These are phyloP conservation scores for Candida chauliodis DNA, from an alignment of 805 yeast genomes.

Conservation along the genomic window DNA sequence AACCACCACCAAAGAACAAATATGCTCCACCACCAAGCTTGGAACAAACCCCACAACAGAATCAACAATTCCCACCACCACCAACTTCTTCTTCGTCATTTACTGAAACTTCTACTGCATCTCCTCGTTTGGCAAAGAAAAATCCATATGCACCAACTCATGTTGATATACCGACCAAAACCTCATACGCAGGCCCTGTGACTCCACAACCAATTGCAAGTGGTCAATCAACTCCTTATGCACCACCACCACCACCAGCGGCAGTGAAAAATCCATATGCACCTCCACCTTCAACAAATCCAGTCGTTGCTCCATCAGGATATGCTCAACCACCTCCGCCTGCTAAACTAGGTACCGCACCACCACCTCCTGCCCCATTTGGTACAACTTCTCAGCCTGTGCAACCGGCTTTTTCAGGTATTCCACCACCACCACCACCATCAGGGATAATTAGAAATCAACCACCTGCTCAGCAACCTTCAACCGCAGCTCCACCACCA, in stretches of 20 bases:
- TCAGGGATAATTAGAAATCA: conserved; percentile 3
- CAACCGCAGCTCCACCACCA: conserved; percentile 22
- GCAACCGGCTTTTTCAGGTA: conserved; percentile 17
- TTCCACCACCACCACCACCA: conserved; percentile 18
- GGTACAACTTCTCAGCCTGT: conserved; percentile 15
- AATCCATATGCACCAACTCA: conserved; percentile 14
- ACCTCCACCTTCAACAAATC: conserved; percentile 15
- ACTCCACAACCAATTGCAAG: background rate
- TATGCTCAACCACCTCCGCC: conserved; percentile 11
- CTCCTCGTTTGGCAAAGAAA: conserved; percentile 8
- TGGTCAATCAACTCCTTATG: background rate
- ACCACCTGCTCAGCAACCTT: conserved; percentile 13
- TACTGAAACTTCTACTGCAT: conserved; percentile 8
- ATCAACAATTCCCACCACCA: conserved; percentile 7
- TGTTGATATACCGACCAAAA: conserved; percentile 12
- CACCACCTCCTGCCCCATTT: conserved; percentile 13
- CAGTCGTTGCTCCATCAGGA: conserved; percentile 1
- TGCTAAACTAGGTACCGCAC: conserved; percentile 10
- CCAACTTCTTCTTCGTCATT: conserved; percentile 12
- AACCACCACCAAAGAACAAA: conserved; percentile 21
- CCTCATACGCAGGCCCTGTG: conserved; percentile 22
- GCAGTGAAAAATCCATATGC: conserved; percentile 29
- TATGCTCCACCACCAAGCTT: conserved; percentile 32
- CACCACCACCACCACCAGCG: conserved; percentile 22
- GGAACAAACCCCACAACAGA: conserved; percentile 15